Conservation (phyloP, 805 yeast species). For the Dipodascus albidus region DNA sequence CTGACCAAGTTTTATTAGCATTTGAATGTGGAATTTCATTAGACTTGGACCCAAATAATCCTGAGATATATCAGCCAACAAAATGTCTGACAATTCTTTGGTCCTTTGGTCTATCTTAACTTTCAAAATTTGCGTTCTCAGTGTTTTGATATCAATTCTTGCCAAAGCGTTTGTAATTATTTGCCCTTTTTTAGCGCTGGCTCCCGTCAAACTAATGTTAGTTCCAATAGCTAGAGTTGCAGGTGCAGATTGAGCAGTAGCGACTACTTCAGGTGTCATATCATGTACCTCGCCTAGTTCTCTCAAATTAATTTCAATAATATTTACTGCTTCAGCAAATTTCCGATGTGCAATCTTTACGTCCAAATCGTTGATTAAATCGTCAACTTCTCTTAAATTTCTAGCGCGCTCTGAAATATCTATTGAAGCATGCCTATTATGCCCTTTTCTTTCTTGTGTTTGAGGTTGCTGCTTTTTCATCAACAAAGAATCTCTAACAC, state of each 20-base stretch:
- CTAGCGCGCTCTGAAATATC: slow-evolving; percentile 31
- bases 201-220: neutral
- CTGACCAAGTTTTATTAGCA: slow-evolving; percentile 31
- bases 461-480: neutral
- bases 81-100: slow-evolving; percentile 19
- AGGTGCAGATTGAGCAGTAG: slow-evolving; percentile 20
- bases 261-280: slow-evolving; percentile 11
- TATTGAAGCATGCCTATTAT: slow-evolving; percentile 43
- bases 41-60: slow-evolving; percentile 21
- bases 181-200: neutral
- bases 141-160: neutral
- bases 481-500: neutral
- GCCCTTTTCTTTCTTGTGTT: slow-evolving; percentile 20
- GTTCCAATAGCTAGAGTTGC: slow-evolving; percentile 7
- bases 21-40: slow-evolving; percentile 21
- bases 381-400: slow-evolving; percentile 44
- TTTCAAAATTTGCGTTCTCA: slow-evolving; percentile 7
- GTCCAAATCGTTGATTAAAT: slow-evolving; percentile 57
- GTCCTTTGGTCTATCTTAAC: slow-evolving; percentile 18
- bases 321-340: slow-evolving; percentile 34
- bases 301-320: slow-evolving; percentile 17
- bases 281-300: slow-evolving; percentile 17
- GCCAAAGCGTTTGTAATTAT: neutral
- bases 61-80: slow-evolving; percentile 27
- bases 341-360: slow-evolving; percentile 51